Conservation (phyloP, 2,329 filamentous ascomycete genomes). For the Teratosphaeria pseudoeucalypti region DNA sequence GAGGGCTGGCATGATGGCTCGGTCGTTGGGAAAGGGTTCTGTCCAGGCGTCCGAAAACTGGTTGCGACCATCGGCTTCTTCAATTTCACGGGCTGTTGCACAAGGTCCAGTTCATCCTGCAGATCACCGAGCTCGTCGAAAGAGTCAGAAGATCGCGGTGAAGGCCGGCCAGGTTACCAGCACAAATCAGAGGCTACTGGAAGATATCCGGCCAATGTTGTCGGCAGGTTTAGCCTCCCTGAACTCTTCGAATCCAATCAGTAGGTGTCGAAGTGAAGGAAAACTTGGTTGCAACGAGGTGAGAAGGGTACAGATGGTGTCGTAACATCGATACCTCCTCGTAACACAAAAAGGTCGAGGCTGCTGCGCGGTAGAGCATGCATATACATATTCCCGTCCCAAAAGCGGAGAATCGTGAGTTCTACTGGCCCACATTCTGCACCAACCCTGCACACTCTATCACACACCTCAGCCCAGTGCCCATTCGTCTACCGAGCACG, state of each 20-base stretch:
- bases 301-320: background rate
- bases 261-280: background rate
- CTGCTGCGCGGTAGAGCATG: slow-evolving; percentile 1
- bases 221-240: background rate
- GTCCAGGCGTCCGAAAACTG: background rate
- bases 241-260: background rate
- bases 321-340: background rate
- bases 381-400: slow-evolving; percentile 1
- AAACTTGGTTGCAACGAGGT: background rate
- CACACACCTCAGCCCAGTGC: background rate
- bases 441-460: background rate
- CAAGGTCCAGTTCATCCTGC: background rate
- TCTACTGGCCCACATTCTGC: background rate
- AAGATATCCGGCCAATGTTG: background rate
- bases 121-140: background rate
- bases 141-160: background rate
- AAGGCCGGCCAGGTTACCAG: background rate
- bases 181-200: no score
- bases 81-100: background rate
- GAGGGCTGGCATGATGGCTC: slow-evolving; percentile 19
- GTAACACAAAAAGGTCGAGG: background rate
- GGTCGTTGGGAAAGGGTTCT: background rate
- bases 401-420: background rate
- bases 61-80: background rate
- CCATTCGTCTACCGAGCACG: background rate